phyloP scores from a whole-genome alignment of 176 grass and related monocot genomes.

The Microstegium vimineum region DNA sequence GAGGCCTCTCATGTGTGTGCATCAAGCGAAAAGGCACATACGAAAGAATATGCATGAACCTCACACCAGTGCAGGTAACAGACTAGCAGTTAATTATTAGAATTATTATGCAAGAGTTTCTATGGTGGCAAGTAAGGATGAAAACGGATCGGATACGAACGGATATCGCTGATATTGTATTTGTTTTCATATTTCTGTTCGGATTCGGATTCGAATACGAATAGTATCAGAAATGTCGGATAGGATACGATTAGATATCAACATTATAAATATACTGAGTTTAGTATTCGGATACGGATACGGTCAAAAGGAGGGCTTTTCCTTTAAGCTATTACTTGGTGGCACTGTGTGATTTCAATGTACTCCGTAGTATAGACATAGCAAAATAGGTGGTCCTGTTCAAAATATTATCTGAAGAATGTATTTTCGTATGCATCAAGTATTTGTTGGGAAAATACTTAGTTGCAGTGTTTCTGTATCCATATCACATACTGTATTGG shows the following conservation, averaged over 20 bases:
- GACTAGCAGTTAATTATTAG: neutral
- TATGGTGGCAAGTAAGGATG: neutral
- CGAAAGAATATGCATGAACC: constrained; percentile 84
- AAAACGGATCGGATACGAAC: no score
- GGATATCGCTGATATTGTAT: no score
- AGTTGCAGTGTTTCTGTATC: neutral
- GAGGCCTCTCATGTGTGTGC: constrained; percentile 87
- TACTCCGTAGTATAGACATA: neutral
- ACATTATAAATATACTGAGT: no score
- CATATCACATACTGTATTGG: neutral
- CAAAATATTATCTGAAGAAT: neutral
- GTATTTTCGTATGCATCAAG: neutral
- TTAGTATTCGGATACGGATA: no score
- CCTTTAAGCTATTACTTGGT: no score
- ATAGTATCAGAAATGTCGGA: no score
- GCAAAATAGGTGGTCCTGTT: neutral
- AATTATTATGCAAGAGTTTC: neutral
- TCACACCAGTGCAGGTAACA: constrained; percentile 79
- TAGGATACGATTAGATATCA: no score
- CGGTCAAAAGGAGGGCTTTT: constrained; percentile 18
- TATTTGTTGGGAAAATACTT: neutral
- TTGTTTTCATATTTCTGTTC: no score
- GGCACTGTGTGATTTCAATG: neutral
- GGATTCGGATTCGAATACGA: no score
- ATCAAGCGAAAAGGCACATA: constrained; percentile 84